A percentile compares a stretch with the other conserved stretches of the same genome.
These are phyloP conservation scores for Aspergillus coremiiformis DNA, from an alignment of 495 filamentous ascomycete species.

Conservation along the genomic window DNA sequence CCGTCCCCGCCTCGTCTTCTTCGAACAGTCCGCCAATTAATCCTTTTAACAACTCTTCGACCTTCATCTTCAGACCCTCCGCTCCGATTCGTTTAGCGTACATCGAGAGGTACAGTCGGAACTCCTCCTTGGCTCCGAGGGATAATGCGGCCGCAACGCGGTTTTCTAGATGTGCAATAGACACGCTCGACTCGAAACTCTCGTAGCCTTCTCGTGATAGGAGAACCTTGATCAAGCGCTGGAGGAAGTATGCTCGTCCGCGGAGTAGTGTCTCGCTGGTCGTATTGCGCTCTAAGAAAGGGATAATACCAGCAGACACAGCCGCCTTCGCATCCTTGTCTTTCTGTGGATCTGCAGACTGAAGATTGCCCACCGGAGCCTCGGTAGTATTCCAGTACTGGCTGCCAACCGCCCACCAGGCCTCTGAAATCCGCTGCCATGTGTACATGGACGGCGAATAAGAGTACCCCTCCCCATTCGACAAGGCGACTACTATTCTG, in stretches of 20 bases:
- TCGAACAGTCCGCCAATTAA: slow-evolving; percentile 65
- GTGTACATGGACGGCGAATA: slow-evolving; percentile 75
- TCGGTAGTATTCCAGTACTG: slow-evolving; percentile 99
- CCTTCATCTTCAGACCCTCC: slow-evolving; percentile 77
- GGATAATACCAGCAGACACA: slow-evolving; percentile 87
- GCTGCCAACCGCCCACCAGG: slow-evolving; percentile 96
- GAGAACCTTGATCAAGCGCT: slow-evolving; percentile 79
- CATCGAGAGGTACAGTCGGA: slow-evolving; percentile 85
- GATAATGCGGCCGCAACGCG: slow-evolving; percentile 81
- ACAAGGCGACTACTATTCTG: slow-evolving; percentile 72
- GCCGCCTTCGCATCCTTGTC: slow-evolving; percentile 47
- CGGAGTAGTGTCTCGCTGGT: slow-evolving; percentile 88
- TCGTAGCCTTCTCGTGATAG: slow-evolving; percentile 85
- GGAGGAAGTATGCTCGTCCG: slow-evolving; percentile 79
- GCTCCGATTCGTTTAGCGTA: slow-evolving; percentile 92
- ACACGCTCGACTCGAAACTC: slow-evolving; percentile 81
- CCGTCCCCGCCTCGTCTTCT: slow-evolving; percentile 34
- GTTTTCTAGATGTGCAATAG: slow-evolving; percentile 93
- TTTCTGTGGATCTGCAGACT: slow-evolving; percentile 53
- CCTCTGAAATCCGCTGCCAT: slow-evolving; percentile 92
- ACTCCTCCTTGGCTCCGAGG: slow-evolving; percentile 82
- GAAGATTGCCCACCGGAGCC: slow-evolving; percentile 67
- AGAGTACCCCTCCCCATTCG: slow-evolving; percentile 86
- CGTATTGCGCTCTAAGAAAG: slow-evolving; percentile 86
- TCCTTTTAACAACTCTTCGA: slow-evolving; percentile 80